Evolutionary conservation across 192 early-diverging fungal species (phyloP).

Genomic region (Allomyces javanicus): DNA sequence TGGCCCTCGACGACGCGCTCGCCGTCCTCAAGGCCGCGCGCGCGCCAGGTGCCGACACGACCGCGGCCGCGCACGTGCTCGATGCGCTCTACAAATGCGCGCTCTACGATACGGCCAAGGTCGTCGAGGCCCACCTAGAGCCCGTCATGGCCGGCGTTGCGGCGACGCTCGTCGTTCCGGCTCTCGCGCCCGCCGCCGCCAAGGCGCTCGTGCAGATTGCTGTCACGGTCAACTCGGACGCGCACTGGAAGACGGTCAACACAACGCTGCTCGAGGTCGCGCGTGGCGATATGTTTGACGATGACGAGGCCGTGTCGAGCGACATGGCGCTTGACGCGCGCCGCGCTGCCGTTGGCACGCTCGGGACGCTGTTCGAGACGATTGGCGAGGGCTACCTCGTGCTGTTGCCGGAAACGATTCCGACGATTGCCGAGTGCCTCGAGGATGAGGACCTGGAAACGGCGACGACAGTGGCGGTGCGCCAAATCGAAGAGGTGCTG

Average conservation of each 20-base stretch:
- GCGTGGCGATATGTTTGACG: constrained; percentile 42
- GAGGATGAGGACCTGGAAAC: constrained; percentile 84
- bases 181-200: constrained; percentile 16
- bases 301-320: constrained; percentile 6
- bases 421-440: constrained; percentile 82
- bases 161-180: not conserved
- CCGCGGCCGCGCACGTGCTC: constrained; percentile 30
- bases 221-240: constrained; percentile 51
- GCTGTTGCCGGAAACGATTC: constrained; percentile 83
- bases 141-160: constrained; percentile 24
- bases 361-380: constrained; percentile 64
- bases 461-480: constrained; percentile 56
- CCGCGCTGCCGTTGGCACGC: constrained; percentile 39
- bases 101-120: constrained; percentile 51
- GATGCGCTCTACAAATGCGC: constrained; percentile 50
- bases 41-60: constrained; percentile 22
- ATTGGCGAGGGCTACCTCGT: constrained; percentile 88
- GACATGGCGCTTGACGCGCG: constrained; percentile 15
- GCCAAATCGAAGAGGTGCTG: constrained; percentile 69
- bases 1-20: constrained; percentile 8
- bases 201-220: constrained; percentile 53
- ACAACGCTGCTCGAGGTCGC: constrained; percentile 57
- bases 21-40: constrained; percentile 18
- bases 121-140: constrained; percentile 57
- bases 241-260: constrained; percentile 74